Base-by-base conservation (phyloP, 2,329 filamentous ascomycete species). In the Penicillium brasilianum region DNA sequence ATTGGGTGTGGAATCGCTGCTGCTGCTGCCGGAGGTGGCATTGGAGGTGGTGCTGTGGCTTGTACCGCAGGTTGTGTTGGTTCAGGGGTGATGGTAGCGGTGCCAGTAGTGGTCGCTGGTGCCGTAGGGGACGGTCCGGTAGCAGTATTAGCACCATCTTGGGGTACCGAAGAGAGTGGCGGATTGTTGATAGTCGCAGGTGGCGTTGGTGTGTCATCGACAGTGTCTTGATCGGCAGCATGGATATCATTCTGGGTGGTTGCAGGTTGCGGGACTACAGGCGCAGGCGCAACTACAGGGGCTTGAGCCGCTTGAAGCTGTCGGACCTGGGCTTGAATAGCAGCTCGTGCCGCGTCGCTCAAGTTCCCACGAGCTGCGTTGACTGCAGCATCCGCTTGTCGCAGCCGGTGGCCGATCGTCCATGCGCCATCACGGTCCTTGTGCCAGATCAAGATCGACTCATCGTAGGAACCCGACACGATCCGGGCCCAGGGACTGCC, bases 381-480 rank as follows among this genome's bases (percentile, higher is more conserved):
- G 18, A 67, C 75, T 22, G 79, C 79, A 18, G 83, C 82, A 60
- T 83, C 82, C 34, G 77, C 78, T 73, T 96, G 92, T 41, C 88
- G 85, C 10, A 96, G 82, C 48, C 87, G 86, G 66, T 94, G 91
- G 36, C 88, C 87, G 57, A 89, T 87, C 67, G 88, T 88, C 93
- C 95, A 98, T 28, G 90, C 86, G 2, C 93, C 93, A 66, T 95
- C 88, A 66, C 88, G 86, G 66, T 96, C 90, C 63, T 92, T 89
- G 68, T 91, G 90, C 95, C 95, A 99, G 59, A 99, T 91, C 66
- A 97, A 93, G 68, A 99, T 92, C 11, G 88, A 93, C 78, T 97
- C 92, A 69, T 99, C 95, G 69, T 99, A 99, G 0, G 93, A 97
- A 2, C 95, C 95, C 7, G 93, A 97, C 3, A 99, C 92, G 61